Evolutionary conservation across 106 monocot genomes (phyloP).

Genomic region (Allium sativum): DNA sequence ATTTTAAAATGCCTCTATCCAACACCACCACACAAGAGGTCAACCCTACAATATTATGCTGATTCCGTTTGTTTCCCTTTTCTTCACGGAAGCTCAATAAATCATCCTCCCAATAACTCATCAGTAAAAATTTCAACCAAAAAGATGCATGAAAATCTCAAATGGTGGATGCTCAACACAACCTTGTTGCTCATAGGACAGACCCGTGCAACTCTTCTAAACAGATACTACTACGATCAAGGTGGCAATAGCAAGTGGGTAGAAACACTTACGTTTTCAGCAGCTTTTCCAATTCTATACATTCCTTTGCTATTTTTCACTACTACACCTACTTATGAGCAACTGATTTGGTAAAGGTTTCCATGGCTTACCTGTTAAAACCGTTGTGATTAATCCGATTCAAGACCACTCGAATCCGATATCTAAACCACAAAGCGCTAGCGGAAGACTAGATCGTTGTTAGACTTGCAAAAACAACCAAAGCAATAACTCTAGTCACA

Average conservation of each 20-base stretch:
- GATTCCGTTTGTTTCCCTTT: no score
- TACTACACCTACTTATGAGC: background rate
- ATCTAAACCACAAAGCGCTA: no score
- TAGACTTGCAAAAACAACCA: no score
- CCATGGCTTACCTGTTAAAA: constrained; percentile 3
- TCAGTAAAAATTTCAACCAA: background rate
- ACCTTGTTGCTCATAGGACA: constrained; percentile 12
- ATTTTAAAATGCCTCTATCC: no score
- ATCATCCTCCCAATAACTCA: no score
- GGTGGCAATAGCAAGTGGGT: constrained; percentile 20
- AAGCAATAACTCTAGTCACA: no score
- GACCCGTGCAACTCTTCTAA: constrained; percentile 12
- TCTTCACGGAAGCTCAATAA: no score
- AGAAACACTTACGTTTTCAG: constrained; percentile 15
- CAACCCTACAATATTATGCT: no score
- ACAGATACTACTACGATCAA: constrained; percentile 17
- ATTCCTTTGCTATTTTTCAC: constrained; percentile 6
- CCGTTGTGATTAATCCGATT: no score
- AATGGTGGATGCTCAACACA: constrained; percentile 13
- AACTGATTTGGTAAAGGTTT: background rate
- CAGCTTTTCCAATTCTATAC: constrained; percentile 14
- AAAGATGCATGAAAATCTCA: background rate
- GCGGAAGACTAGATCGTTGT: no score
- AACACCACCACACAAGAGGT: no score
- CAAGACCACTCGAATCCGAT: no score